Evolutionary conservation across 148 eudicot genomes (phyloP).

Genomic region (Pouteria glomerata): DNA sequence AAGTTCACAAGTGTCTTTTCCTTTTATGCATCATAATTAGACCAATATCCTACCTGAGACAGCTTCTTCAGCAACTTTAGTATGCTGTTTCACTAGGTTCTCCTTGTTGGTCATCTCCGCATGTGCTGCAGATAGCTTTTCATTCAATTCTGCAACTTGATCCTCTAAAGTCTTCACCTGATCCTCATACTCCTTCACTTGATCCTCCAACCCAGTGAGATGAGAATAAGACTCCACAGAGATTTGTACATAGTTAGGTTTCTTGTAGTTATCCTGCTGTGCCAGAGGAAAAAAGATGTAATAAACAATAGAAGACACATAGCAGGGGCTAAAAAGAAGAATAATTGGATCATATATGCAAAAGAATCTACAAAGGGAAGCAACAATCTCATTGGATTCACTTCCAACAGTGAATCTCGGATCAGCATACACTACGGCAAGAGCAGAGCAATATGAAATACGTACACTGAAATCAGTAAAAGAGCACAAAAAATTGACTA

Average conservation of each 20-base stretch:
- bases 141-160: slow-evolving; percentile 59
- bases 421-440: not conserved
- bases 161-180: slow-evolving; percentile 60
- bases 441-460: not conserved
- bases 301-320: not conserved
- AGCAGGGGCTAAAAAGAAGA: not conserved
- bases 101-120: slow-evolving; percentile 78
- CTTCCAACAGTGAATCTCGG: not conserved
- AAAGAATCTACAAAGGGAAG: not conserved
- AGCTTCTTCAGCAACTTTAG: slow-evolving; percentile 98
- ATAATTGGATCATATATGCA: not conserved
- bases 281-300: not conserved
- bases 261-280: slow-evolving; percentile 51
- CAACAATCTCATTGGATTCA: not conserved
- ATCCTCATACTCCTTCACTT: slow-evolving; percentile 52
- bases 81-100: slow-evolving; percentile 83
- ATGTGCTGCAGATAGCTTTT: slow-evolving; percentile 61
- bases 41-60: slow-evolving; percentile 59
- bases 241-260: slow-evolving; percentile 82
- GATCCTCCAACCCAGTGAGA: slow-evolving; percentile 73
- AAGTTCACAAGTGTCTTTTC: not conserved
- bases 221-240: slow-evolving; percentile 80
- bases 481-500: not conserved
- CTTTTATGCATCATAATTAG: not conserved
- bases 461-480: not conserved